Conservation (phyloP, 805 yeast species). For the Vanderwaltozyma yarrowii region DNA sequence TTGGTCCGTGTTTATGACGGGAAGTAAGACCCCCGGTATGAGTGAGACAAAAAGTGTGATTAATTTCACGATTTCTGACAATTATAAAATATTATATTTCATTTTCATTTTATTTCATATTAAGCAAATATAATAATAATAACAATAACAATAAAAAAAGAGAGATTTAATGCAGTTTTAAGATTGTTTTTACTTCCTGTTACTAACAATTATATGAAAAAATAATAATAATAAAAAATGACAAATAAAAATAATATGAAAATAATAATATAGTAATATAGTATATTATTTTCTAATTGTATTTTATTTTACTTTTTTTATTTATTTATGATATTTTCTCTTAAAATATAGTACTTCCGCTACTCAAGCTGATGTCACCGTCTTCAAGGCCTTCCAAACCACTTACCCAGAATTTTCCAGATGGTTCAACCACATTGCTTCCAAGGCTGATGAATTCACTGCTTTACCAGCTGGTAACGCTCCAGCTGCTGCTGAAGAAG, state of each 20-base stretch:
- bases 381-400: slow-evolving; percentile 87
- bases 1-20: slow-evolving; percentile 49
- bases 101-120: neutral
- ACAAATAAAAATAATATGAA: too few relatives aligned
- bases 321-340: too few relatives aligned
- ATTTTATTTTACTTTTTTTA: neutral
- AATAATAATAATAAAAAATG: too few relatives aligned
- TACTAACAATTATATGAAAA: slow-evolving; percentile 3
- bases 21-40: slow-evolving; percentile 94
- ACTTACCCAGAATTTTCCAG: slow-evolving; percentile 91
- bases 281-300: neutral
- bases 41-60: slow-evolving; percentile 52
- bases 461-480: slow-evolving; percentile 66
- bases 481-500: slow-evolving; percentile 47
- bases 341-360: slow-evolving; percentile 77
- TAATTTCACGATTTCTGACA: slow-evolving; percentile 33
- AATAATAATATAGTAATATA: too few relatives aligned
- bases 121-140: neutral
- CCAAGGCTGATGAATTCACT: slow-evolving; percentile 77
- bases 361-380: slow-evolving; percentile 91
- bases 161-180: neutral
- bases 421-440: slow-evolving; percentile 98
- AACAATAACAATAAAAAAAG: neutral
- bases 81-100: too few relatives aligned
- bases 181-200: too few relatives aligned